Conservation (phyloP, 78 protist species). For the Andalucia godoyi region DNA sequence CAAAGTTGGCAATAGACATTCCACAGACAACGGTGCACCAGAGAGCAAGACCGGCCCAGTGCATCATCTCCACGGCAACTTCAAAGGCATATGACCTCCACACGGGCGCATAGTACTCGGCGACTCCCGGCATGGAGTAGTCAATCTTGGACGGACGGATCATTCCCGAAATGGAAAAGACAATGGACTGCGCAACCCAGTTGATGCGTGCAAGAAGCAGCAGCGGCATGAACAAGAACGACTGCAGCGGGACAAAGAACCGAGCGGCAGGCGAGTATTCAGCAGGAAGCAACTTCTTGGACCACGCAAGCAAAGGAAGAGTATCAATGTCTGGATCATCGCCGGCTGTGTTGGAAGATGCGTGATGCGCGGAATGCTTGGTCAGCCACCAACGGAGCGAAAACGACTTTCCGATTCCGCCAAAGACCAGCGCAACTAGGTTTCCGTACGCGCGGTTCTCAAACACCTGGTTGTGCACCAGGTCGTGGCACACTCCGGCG, state of each 20-base stretch:
- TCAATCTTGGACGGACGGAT: no score
- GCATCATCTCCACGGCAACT: no score
- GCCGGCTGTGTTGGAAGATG: background rate
- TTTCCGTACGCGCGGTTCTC: background rate
- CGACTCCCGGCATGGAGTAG: no score
- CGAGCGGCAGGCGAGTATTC: no score
- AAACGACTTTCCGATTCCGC: background rate
- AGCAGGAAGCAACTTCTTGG: no score
- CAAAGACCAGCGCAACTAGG: background rate
- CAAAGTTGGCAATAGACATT: background rate
- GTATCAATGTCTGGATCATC: background rate
- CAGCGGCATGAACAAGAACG: background rate
- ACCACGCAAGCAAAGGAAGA: no score
- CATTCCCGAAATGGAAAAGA: no score
- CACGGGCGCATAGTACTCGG: no score
- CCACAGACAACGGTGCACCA: no score
- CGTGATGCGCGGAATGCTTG: constrained; percentile 3
- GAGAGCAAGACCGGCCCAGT: no score
- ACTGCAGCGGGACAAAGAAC: background rate
- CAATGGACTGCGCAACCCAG: background rate
- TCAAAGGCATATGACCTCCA: no score
- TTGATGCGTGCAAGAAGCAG: background rate
- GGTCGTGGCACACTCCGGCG: constrained; percentile 19
- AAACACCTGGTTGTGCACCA: background rate
- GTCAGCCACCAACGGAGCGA: background rate